Evolutionary conservation across 1,139 yeast genomes (phyloP), one percentile per base, ranked within the genome.

Genomic region (Sugiyamaella castrensis): DNA sequence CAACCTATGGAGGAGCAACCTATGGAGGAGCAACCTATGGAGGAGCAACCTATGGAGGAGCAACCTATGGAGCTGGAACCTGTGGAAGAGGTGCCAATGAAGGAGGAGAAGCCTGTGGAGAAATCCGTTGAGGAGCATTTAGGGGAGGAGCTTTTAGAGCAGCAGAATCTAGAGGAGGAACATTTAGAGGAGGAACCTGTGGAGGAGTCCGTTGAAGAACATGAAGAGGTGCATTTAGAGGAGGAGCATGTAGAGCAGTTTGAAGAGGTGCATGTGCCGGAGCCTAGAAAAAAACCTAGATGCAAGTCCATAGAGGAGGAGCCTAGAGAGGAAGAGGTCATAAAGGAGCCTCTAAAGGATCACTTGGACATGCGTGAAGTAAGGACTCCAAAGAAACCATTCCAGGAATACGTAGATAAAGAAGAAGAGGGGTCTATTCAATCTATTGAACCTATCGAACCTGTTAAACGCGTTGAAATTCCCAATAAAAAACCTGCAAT

Each of bases 401-500:
- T 19, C 3, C 24, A 19, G 33, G 34, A 12, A n/a, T 12, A 31
- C 6, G 6, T 12, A 13, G 34, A 13, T 31, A 31, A 13, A n/a
- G 34, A 31, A 5, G 34, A 4, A 12, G 34, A 31, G 15, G 34
- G 6, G 34, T 6, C 12, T 31, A 6, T 31, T 12, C 24, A 35
- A 4, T 11, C 39, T 3, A 3, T n/a, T 11, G 43, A 39, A 36
- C 40, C 19, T 29, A 36, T 12, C 13, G 43, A 40, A 34, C 45
- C 39, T 33, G 35, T 28, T 35, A 6, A 44, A 15, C 34, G n/a
- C 12, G 48, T 24, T 8, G 47, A 33, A 26, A 37, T n/a, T 11
- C 13, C 31, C 4, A n/a, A n/a, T n/a, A n/a, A n/a, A n/a, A n/a
- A n/a, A n/a, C n/a, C n/a, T n/a, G n/a, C n/a, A n/a, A 29, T 12